Conservation (phyloP, 352 stramenopile species). For the Albugo laibachii region DNA sequence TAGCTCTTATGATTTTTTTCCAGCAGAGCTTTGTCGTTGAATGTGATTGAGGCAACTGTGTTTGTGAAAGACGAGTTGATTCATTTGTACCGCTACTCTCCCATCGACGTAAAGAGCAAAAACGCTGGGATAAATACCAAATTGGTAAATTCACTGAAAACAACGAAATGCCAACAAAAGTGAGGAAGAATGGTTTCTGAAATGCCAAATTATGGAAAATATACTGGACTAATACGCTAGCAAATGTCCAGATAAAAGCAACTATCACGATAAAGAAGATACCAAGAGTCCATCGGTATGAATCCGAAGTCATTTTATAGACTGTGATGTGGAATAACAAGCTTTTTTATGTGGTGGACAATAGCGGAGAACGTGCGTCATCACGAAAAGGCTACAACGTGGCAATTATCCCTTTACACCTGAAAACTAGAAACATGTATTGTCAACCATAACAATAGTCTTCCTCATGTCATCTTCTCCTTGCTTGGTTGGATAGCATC, state of each 20-base stretch:
- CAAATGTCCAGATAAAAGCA: conserved; percentile 67
- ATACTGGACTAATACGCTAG: conserved; percentile 76
- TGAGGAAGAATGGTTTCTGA: conserved; percentile 75
- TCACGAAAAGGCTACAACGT: conserved; percentile 12
- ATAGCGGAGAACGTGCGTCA: background rate
- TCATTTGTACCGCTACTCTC: background rate
- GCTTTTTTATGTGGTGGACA: background rate
- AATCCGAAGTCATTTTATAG: conserved; percentile 1
- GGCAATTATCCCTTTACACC: too few relatives aligned
- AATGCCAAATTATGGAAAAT: conserved; percentile 78
- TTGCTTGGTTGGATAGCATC: conserved; percentile 5
- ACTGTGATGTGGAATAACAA: background rate
- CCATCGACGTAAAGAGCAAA: background rate
- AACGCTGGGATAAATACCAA: conserved; percentile 29
- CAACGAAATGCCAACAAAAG: conserved; percentile 72
- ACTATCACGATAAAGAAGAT: conserved; percentile 53
- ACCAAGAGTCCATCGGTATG: conserved; percentile 47
- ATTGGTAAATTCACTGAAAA: conserved; percentile 72
- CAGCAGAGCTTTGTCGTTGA: conserved; percentile 8
- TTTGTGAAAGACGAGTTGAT: background rate
- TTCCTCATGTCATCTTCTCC: conserved; percentile 5
- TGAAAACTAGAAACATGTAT: too few relatives aligned
- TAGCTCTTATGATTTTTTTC: conserved; percentile 20
- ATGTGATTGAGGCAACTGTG: conserved; percentile 1
- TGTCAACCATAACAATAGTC: too few relatives aligned